A percentile compares a stretch with the other conserved stretches of the same genome.
phyloP scores from a whole-genome alignment of 2,329 filamentous ascomycete genomes.

The Scortechinia acanthostroma region DNA sequence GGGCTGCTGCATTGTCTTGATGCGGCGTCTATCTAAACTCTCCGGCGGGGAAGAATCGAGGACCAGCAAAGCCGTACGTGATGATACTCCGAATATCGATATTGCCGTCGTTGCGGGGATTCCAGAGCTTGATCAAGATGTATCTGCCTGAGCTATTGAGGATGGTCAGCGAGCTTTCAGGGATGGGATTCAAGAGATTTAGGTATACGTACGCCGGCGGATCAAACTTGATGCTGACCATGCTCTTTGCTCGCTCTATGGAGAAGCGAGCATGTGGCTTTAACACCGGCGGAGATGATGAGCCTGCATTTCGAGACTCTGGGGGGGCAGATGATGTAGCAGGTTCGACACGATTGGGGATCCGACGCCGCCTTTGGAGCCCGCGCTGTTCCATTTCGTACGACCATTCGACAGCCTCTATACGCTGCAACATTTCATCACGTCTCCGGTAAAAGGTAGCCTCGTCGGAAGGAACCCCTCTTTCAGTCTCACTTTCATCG shows the following conservation, averaged over 20 bases:
- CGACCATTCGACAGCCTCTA: too few species aligned
- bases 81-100: constrained; percentile 59
- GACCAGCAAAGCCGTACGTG: constrained; percentile 51
- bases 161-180: constrained; percentile 1
- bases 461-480: not conserved
- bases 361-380: not conserved
- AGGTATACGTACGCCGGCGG: constrained; percentile 42
- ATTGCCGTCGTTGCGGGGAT: constrained; percentile 41
- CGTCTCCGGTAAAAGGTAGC: not conserved
- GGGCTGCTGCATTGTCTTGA: too few species aligned
- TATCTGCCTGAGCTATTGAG: constrained; percentile 41
- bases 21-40: constrained; percentile 31
- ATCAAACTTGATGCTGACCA: constrained; percentile 53
- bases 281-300: too few species aligned
- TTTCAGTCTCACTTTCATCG: not conserved
- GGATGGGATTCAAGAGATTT: not conserved
- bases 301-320: constrained; percentile 8
- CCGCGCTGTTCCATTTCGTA: not conserved
- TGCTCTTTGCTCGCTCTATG: constrained; percentile 46
- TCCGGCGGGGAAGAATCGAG: constrained; percentile 45
- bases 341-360: not conserved
- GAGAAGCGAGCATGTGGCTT: constrained; percentile 48
- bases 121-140: constrained; percentile 56
- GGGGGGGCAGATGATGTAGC: not conserved
- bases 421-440: too few species aligned